Evolutionary conservation across 2,329 filamentous ascomycete genomes (phyloP).

Genomic region (Calonectria honghensis): DNA sequence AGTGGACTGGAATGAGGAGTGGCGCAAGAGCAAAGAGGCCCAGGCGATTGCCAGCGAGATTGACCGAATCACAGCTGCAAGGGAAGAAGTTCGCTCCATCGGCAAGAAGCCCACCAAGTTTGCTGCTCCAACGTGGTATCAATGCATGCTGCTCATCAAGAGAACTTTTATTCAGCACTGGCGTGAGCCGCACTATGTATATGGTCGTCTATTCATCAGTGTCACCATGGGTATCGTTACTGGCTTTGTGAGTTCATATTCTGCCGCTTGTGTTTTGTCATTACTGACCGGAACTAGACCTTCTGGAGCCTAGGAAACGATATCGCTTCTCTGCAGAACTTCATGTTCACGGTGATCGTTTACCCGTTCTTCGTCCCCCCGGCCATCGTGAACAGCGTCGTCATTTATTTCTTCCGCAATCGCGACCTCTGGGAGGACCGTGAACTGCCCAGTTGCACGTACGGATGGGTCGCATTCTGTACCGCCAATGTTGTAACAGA

Average conservation of each 20-base stretch:
- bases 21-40: conserved; percentile 79
- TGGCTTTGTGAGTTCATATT: conserved; percentile 70
- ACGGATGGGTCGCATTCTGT: conserved; percentile 84
- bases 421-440: conserved; percentile 82
- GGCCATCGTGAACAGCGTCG: conserved; percentile 81
- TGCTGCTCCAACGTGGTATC: conserved; percentile 77
- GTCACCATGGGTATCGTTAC: conserved; percentile 85
- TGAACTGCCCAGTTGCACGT: conserved; percentile 83
- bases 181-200: conserved; percentile 84
- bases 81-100: background rate
- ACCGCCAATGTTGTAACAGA: conserved; percentile 83
- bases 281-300: conserved; percentile 61
- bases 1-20: conserved; percentile 85
- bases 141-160: conserved; percentile 80
- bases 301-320: conserved; percentile 81
- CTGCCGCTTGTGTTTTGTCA: background rate
- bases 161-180: conserved; percentile 83
- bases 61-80: conserved; percentile 23
- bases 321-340: conserved; percentile 81
- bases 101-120: conserved; percentile 69
- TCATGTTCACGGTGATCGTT: conserved; percentile 83
- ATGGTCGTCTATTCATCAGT: conserved; percentile 83
- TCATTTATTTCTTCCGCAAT: conserved; percentile 85
- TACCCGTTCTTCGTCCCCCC: conserved; percentile 78
- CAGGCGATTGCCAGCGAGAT: conserved; percentile 78